A percentile compares a stretch with the other conserved stretches of the same genome.
phyloP scores from a whole-genome alignment of 2,329 filamentous ascomycete species.

The Nemania sp. region DNA sequence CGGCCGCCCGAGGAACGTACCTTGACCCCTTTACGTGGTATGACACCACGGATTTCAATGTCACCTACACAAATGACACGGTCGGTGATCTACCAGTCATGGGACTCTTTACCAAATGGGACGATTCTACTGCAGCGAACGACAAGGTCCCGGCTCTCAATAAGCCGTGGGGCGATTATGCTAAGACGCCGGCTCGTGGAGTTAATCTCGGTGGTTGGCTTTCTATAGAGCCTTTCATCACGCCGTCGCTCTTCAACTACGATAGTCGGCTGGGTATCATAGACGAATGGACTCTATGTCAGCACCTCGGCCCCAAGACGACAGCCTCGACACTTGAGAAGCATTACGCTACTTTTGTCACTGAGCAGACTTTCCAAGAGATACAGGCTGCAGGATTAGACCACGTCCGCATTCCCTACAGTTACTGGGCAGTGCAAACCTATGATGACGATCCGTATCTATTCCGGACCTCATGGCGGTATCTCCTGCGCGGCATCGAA shows the following conservation, averaged over 20 bases:
- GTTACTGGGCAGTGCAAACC: slow-evolving; percentile 89
- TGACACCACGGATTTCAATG: slow-evolving; percentile 87
- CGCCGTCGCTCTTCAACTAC: slow-evolving; percentile 81
- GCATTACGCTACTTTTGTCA: slow-evolving; percentile 90
- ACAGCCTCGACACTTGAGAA: slow-evolving; percentile 74
- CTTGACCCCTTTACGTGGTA: slow-evolving; percentile 92
- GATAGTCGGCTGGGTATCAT: slow-evolving; percentile 69
- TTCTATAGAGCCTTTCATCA: slow-evolving; percentile 91
- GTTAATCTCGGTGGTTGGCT: slow-evolving; percentile 96
- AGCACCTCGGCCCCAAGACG: slow-evolving; percentile 67
- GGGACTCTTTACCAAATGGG: slow-evolving; percentile 83
- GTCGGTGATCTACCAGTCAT: slow-evolving; percentile 90
- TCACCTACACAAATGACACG: slow-evolving; percentile 84
- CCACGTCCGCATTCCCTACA: slow-evolving; percentile 93
- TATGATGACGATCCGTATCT: slow-evolving; percentile 90
- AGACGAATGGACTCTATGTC: slow-evolving; percentile 83
- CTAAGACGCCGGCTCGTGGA: slow-evolving; percentile 77
- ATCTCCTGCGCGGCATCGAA: slow-evolving; percentile 89
- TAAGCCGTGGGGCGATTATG: slow-evolving; percentile 75
- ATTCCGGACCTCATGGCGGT: slow-evolving; percentile 85
- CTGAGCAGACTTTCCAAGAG: slow-evolving; percentile 78
- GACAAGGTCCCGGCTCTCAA: slow-evolving; percentile 77
- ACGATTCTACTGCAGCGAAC: slow-evolving; percentile 80
- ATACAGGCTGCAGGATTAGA: slow-evolving; percentile 89
- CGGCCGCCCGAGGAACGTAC: slow-evolving; percentile 70